Base-by-base conservation (phyloP, 164 flowering plant genomes). In the Sedum album region DNA sequence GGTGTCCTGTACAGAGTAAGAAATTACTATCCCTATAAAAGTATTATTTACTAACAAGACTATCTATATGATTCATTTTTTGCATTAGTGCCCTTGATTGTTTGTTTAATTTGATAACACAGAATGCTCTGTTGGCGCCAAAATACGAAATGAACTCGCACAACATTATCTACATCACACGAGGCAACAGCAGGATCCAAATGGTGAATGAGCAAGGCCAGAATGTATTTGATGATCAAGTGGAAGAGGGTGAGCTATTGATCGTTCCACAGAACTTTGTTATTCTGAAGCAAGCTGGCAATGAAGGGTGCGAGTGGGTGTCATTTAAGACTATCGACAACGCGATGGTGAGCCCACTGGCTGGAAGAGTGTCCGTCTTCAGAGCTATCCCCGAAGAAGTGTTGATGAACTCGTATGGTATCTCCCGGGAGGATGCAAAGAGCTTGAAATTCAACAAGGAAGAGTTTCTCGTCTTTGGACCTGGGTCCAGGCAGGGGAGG, bases 61-160 rank as follows among this genome's bases (percentile, higher is more conserved):
- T n/a, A n/a, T n/a, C n/a, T n/a, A n/a, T n/a, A n/a, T n/a, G n/a
- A n/a, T n/a, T n/a, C n/a, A n/a, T 35, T 7, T 35, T 35, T 35
- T 35, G 38, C 38, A 35, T 35, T 3, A 3, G 7, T 7, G 38
- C 7, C 38, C n/a, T n/a, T 35, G 38, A 35, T 35, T 3, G 3
- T 35, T 35, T 7, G 38, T 35, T 35, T 35, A 35, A 35, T 3
- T 35, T n/a, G n/a, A n/a, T n/a, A n/a, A 23, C 74, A 75, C 80
- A 86, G 94, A 77, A 87, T 49, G 85, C 83, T 0, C 65, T 90
- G 35, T 31, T 75, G 66, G 69, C 81, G 0, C 96, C 94, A 0
- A 84, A 84, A 77, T 90, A 76, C 79, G 72, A 66, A 75, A 1
- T 74, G 60, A 85, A 87, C 73, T 82, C 87, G 41, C 86, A 90